A percentile compares a stretch with the other conserved stretches of the same genome.
phyloP scores from a whole-genome alignment of 352 stramenopile genomes.

The Globisporangium parvum region DNA sequence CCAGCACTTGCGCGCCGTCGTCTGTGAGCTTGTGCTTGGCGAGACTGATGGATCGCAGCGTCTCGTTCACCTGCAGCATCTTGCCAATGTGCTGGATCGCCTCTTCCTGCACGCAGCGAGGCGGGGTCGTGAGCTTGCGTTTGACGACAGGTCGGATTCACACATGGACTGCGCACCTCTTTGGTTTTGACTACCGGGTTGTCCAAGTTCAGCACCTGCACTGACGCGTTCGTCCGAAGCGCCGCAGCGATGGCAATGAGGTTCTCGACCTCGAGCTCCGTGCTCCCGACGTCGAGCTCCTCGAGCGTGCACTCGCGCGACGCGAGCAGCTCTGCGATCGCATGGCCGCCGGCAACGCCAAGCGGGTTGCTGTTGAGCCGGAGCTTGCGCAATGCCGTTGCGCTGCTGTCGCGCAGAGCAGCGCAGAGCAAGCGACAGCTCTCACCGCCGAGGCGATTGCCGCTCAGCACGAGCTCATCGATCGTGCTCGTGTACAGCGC shows the following conservation, averaged over 20 bases:
- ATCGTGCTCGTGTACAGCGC: constrained; percentile 46
- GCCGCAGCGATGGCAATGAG: constrained; percentile 58
- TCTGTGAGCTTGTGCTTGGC: constrained; percentile 73
- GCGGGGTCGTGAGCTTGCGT: no score
- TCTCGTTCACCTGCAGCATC: constrained; percentile 67
- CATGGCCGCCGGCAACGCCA: constrained; percentile 34
- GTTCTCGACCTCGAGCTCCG: constrained; percentile 51
- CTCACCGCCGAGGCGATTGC: constrained; percentile 54
- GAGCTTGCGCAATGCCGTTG: constrained; percentile 29
- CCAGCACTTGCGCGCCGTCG: constrained; percentile 57
- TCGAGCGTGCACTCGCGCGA: constrained; percentile 26
- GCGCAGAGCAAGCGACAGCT: constrained; percentile 52
- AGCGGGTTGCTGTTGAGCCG: constrained; percentile 53
- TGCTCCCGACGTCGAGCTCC: constrained; percentile 51
- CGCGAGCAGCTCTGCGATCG: constrained; percentile 41
- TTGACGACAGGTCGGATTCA: no score
- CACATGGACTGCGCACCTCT: constrained; percentile 32
- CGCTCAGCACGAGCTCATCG: constrained; percentile 44
- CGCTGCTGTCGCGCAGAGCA: constrained; percentile 33
- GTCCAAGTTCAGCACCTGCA: constrained; percentile 48
- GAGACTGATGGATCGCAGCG: constrained; percentile 48
- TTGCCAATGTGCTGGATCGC: constrained; percentile 67
- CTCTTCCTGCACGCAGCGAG: constrained; percentile 26
- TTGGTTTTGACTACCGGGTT: constrained; percentile 48
- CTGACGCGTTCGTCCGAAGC: constrained; percentile 31